phyloP scores from a whole-genome alignment of 345 rosid species.

The rapeseed (Brassica napus) region Da-Ae NC_063443.1:11439501-11440000 shows the following conservation, averaged over 20 bases:
- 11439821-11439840: conserved; percentile 47
- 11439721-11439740: conserved; percentile 1
- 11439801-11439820: conserved; percentile 30
- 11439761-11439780: conserved; percentile 11
- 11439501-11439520: neutral
- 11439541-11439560: neutral
- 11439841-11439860: conserved; percentile 60
- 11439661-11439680: conserved; percentile 12
- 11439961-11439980: no score
- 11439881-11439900: conserved; percentile 31
- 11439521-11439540: neutral
- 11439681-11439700: neutral
- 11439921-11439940: no score
- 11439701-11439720: conserved; percentile 23
- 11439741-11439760: conserved; percentile 1
- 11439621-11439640: conserved; percentile 39
- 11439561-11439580: neutral
- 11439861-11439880: conserved; percentile 48
- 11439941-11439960: no score
- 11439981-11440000: no score
- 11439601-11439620: conserved; percentile 24
- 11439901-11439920: no score
- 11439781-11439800: conserved; percentile 20
- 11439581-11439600: neutral
- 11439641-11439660: conserved; percentile 26